These are phyloP conservation scores for Jaapia argillacea DNA, from an alignment of 768 basidiomycete genomes.

Conservation along the genomic window DNA sequence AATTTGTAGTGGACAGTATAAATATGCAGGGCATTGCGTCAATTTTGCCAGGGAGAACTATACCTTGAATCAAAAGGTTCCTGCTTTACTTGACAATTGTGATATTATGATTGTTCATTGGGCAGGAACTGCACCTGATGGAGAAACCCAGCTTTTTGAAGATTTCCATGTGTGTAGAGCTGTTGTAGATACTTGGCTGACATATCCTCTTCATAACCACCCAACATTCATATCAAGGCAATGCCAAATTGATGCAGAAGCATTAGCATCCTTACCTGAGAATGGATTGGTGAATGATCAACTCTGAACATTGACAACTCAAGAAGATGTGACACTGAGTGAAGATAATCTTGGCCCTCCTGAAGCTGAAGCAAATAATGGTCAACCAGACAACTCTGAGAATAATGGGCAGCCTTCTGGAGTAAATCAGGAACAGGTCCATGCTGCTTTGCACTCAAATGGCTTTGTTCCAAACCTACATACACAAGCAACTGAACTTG, in stretches of 20 bases:
- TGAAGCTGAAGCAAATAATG: too few species aligned
- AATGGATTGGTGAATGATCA: not conserved
- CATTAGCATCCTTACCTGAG: not conserved
- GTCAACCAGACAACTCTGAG: too few species aligned
- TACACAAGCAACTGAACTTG: not conserved
- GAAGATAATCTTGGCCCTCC: not conserved
- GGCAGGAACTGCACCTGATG: not conserved
- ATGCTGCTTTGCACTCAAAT: not conserved
- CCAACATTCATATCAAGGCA: not conserved
- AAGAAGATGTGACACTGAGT: not conserved
- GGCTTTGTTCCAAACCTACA: not conserved
- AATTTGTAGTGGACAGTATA: slow-evolving; percentile 4
- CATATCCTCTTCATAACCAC: not conserved
- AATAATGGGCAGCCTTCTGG: too few species aligned
- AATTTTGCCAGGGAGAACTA: slow-evolving; percentile 5
- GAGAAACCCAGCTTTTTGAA: not conserved
- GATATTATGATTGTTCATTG: slow-evolving; percentile 4
- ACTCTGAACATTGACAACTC: not conserved
- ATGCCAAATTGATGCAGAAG: not conserved
- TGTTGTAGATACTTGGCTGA: not conserved
- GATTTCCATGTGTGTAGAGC: slow-evolving; percentile 4
- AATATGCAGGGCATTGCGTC: slow-evolving; percentile 4
- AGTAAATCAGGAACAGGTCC: not conserved
- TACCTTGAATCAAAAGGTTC: slow-evolving; percentile 5
- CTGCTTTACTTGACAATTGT: slow-evolving; percentile 7